These are phyloP conservation scores for Aspergillus alliaceus DNA, from an alignment of 2,329 filamentous ascomycete genomes.

Conservation along the genomic window DNA sequence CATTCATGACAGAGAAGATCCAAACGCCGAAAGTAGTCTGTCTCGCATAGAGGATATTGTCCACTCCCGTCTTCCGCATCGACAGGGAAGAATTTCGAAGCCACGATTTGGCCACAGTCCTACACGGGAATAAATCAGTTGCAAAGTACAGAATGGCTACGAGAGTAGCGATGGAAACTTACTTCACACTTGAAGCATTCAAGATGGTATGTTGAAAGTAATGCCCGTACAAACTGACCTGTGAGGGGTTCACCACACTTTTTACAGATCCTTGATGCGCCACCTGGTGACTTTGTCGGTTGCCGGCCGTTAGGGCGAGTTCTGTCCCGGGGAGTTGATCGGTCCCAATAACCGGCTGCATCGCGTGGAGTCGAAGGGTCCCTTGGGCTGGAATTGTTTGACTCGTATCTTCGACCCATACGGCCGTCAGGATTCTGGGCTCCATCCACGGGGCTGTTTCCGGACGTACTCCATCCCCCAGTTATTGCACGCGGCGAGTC, in stretches of 20 bases:
- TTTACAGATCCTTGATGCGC: slow-evolving; percentile 62
- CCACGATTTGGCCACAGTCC: slow-evolving; percentile 96
- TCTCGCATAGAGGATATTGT: slow-evolving; percentile 96
- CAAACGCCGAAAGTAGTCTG: slow-evolving; percentile 91
- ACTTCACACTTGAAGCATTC: slow-evolving; percentile 98
- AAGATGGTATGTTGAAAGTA: slow-evolving; percentile 92
- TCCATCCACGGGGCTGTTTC: slow-evolving; percentile 24
- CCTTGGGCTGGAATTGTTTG: slow-evolving; percentile 19
- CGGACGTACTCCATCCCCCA: slow-evolving; percentile 22
- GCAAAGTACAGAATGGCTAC: not conserved
- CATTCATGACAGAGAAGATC: slow-evolving; percentile 90
- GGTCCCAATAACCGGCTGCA: slow-evolving; percentile 32
- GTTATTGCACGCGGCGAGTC: slow-evolving; percentile 36
- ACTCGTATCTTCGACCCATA: slow-evolving; percentile 32
- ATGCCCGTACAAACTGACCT: slow-evolving; percentile 91
- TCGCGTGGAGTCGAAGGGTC: slow-evolving; percentile 28
- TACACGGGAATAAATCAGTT: slow-evolving; percentile 42
- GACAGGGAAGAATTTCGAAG: slow-evolving; percentile 97
- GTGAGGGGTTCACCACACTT: slow-evolving; percentile 87
- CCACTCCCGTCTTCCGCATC: slow-evolving; percentile 79
- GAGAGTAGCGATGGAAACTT: slow-evolving; percentile 42
- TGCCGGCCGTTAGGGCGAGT: slow-evolving; percentile 37
- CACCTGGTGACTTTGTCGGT: slow-evolving; percentile 37
- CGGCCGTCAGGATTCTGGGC: slow-evolving; percentile 31
- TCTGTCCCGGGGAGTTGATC: slow-evolving; percentile 35